Conservation (phyloP, 352 stramenopile species). For the Globisporangium spiculum region DNA sequence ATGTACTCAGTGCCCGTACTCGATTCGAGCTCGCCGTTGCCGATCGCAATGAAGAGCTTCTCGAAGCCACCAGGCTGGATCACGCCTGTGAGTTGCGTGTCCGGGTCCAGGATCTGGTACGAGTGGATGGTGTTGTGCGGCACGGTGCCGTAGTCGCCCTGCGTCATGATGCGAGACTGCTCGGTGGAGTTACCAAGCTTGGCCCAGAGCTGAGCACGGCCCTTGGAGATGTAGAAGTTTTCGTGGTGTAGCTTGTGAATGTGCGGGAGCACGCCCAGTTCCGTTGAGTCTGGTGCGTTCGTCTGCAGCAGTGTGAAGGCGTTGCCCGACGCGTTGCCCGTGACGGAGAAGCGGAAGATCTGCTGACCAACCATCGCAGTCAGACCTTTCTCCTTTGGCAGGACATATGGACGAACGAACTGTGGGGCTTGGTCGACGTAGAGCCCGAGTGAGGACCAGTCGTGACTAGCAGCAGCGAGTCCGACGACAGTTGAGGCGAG, state of each 20-base stretch:
- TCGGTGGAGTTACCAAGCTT: slow-evolving; percentile 32
- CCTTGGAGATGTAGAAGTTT: slow-evolving; percentile 58
- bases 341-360: slow-evolving; percentile 54
- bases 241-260: slow-evolving; percentile 61
- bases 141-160: slow-evolving; percentile 53
- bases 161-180: slow-evolving; percentile 45
- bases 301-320: slow-evolving; percentile 46
- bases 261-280: slow-evolving; percentile 46
- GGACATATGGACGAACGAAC: slow-evolving; percentile 41
- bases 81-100: slow-evolving; percentile 55
- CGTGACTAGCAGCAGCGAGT: not conserved
- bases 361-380: slow-evolving; percentile 38
- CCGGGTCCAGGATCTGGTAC: slow-evolving; percentile 51
- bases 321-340: slow-evolving; percentile 36
- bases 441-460: slow-evolving; percentile 23
- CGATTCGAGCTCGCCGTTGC: slow-evolving; percentile 38
- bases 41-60: slow-evolving; percentile 49
- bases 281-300: slow-evolving; percentile 41
- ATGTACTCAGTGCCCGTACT: slow-evolving; percentile 43
- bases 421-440: slow-evolving; percentile 39
- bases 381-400: slow-evolving; percentile 43
- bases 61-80: slow-evolving; percentile 55
- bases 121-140: slow-evolving; percentile 58
- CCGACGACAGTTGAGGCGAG: slow-evolving; percentile 1
- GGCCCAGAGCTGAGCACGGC: slow-evolving; percentile 49